Conservation (phyloP, 2,329 filamentous ascomycete genomes). For the Zasmidium angulare region DNA sequence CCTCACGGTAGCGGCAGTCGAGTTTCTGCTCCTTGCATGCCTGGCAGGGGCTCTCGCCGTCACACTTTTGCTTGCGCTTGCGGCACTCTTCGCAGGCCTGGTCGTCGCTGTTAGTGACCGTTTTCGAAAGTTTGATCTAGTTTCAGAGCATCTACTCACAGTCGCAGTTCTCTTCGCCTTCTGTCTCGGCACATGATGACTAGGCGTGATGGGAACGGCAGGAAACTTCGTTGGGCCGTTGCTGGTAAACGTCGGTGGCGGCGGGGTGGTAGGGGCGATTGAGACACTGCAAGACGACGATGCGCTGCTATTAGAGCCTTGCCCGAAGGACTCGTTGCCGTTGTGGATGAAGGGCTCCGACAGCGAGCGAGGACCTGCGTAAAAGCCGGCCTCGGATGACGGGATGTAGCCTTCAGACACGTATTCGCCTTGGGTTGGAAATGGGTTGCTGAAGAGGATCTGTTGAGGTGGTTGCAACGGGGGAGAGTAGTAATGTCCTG, state of each 20-base stretch:
- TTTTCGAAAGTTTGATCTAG: neutral
- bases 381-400: slow-evolving; percentile 16
- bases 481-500: slow-evolving; percentile 15
- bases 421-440: slow-evolving; percentile 18
- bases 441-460: slow-evolving; percentile 24
- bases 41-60: slow-evolving; percentile 23
- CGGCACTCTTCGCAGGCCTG: slow-evolving; percentile 28
- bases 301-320: slow-evolving; percentile 14
- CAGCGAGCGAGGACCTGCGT: slow-evolving; percentile 16
- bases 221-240: slow-evolving; percentile 20
- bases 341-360: slow-evolving; percentile 21
- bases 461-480: slow-evolving; percentile 18
- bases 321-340: slow-evolving; percentile 15
- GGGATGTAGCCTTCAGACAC: slow-evolving; percentile 21
- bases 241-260: slow-evolving; percentile 7
- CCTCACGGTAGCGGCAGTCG: slow-evolving; percentile 26
- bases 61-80: slow-evolving; percentile 26
- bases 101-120: neutral
- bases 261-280: slow-evolving; percentile 21
- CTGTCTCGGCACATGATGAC: slow-evolving; percentile 21
- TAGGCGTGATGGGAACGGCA: slow-evolving; percentile 24
- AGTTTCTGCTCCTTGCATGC: slow-evolving; percentile 27
- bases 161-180: slow-evolving; percentile 28
- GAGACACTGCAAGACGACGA: slow-evolving; percentile 23
- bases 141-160: slow-evolving; percentile 11